Evolutionary conservation across 495 filamentous ascomycete genomes (phyloP).

Genomic region (Hypoxylon lenormandii): DNA sequence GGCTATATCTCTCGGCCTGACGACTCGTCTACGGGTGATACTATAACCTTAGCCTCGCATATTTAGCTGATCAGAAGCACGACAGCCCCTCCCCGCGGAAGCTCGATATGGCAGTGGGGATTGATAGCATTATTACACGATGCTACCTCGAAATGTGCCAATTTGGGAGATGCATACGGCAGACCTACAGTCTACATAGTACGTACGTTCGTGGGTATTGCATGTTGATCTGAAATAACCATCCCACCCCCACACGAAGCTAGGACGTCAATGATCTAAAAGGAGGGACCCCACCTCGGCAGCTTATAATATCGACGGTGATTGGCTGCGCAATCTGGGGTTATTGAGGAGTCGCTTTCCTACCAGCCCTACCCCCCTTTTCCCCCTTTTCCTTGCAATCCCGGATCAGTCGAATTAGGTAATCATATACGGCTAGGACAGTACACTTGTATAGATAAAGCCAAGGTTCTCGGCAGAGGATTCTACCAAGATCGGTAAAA

Average conservation of each 20-base stretch:
- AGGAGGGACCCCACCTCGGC: constrained; percentile 21
- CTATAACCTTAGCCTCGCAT: background rate
- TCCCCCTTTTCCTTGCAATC: background rate
- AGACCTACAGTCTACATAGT: constrained; percentile 24
- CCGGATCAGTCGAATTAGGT: background rate
- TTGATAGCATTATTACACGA: no score
- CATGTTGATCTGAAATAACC: constrained; percentile 10
- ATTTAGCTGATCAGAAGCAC: no score
- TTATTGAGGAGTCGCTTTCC: constrained; percentile 17
- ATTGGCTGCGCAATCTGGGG: constrained; percentile 17
- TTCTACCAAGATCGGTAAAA: no score
- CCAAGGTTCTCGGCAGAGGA: background rate
- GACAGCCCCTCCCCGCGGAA: no score
- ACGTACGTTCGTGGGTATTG: constrained; percentile 16
- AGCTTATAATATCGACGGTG: constrained; percentile 12
- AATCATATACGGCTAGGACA: background rate
- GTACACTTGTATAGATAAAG: background rate
- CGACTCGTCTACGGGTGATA: constrained; percentile 6
- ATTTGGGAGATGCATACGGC: constrained; percentile 30
- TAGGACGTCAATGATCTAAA: background rate
- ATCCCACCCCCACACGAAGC: constrained; percentile 32
- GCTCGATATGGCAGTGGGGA: no score
- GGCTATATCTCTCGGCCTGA: constrained; percentile 1
- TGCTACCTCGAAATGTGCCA: background rate
- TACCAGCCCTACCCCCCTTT: constrained; percentile 16